Evolutionary conservation across 129 eudicot genomes (phyloP), one percentile per base, ranked within the genome.

Genomic region (Calendula officinalis): DNA sequence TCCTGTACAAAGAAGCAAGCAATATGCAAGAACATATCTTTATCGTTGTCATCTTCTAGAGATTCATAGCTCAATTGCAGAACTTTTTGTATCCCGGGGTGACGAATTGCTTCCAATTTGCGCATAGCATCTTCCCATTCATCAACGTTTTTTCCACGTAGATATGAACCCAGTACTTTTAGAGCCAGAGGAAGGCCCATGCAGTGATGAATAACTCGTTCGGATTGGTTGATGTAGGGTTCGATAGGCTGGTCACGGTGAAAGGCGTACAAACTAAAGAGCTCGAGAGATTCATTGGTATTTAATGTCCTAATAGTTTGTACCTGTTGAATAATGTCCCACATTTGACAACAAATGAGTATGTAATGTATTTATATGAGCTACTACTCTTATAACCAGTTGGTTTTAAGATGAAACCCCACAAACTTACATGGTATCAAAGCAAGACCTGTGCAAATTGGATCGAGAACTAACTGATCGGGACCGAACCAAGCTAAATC

Each of bases 231-330:
- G 2, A 15, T 4, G 59, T 73, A 73, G 34, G 57, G 50, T 40
- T 78, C 75, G 3, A 10, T 5, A 0, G 78, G 74, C 8, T 71
- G 56, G 30, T 27, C 52, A n/a, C 44, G 59, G 4, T 59, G 64
- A 34, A 79, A 79, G 50, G 83, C 83, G 63, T 79, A 60, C 67
- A 68, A 63, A 34, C 76, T 68, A 58, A 79, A 79, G 53, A 79
- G 79, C n/a, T 68, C 4, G 8, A 9, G 1, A 3, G 80, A 73
- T 5, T 68, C 76, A 17, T 48, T 3, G 0, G 3, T 6, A n/a
- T 4, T 39, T 4, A 78, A 12, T 27, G 7, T 8, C 8, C 0
- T 0, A 34, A 55, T 7, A 13, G 38, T 0, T 7, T 43, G 37
- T 22, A 22, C 30, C 30, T 22, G 30, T 22, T 22, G 30, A 22